Evolutionary conservation across 805 yeast genomes (phyloP).

Genomic region (Schwanniomyces polymorphus): DNA sequence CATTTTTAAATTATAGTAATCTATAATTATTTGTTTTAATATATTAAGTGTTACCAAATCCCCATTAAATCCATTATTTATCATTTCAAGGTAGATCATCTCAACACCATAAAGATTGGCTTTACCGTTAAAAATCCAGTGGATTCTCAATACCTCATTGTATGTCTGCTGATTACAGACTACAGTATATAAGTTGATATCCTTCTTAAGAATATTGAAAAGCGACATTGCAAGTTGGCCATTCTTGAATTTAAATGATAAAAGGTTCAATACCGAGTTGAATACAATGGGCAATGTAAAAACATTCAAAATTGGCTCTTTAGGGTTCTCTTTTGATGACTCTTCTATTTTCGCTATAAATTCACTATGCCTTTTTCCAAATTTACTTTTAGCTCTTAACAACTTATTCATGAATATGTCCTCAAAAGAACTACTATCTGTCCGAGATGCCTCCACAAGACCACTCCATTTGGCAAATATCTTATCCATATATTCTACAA

Average conservation of each 20-base stretch:
- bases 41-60: conserved; percentile 34
- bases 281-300: conserved; percentile 36
- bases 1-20: conserved; percentile 32
- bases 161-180: conserved; percentile 42
- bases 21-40: conserved; percentile 31
- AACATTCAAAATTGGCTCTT: conserved; percentile 27
- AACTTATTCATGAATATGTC: conserved; percentile 7
- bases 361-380: conserved; percentile 16
- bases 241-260: conserved; percentile 26
- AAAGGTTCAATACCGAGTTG: conserved; percentile 27
- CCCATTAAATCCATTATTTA: conserved; percentile 40
- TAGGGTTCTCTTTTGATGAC: conserved; percentile 16
- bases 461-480: conserved; percentile 13
- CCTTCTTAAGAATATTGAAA: conserved; percentile 34
- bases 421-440: conserved; percentile 3
- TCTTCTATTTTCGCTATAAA: conserved; percentile 14
- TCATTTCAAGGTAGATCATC: conserved; percentile 36
- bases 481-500: conserved; percentile 16
- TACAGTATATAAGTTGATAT: conserved; percentile 31
- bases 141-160: conserved; percentile 34
- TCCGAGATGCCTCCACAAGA: background rate
- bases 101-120: conserved; percentile 34
- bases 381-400: conserved; percentile 4
- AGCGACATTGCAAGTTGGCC: conserved; percentile 36
- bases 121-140: conserved; percentile 41